Percentiles rank a stretch among this genome's conserved stretches.
Evolutionary conservation across 495 filamentous ascomycete genomes (phyloP).

Genomic region (Neurospora tetrasperma): DNA sequence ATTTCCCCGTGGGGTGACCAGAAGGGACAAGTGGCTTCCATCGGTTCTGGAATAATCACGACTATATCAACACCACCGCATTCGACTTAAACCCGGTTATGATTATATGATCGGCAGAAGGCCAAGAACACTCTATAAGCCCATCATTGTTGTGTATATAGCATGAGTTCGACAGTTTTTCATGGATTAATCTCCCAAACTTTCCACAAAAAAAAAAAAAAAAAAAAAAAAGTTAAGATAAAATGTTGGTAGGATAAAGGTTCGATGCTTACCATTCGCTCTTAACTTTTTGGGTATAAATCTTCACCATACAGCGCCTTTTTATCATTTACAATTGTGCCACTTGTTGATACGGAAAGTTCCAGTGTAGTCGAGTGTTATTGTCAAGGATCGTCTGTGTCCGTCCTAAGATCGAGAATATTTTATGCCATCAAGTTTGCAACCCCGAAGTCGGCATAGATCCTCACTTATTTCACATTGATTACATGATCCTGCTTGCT

Average conservation of each 20-base stretch:
- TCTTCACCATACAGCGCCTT: neutral
- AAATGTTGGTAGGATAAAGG: no score
- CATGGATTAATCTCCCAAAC: neutral
- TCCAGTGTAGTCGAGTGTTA: neutral
- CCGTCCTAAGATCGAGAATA: neutral
- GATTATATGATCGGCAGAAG: neutral
- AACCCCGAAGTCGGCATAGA: neutral
- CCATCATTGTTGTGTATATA: no score
- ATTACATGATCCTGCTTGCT: neutral
- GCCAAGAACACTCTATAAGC: neutral
- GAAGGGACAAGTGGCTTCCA: neutral
- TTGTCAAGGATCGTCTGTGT: neutral
- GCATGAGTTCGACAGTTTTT: no score
- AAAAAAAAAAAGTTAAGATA: no score
- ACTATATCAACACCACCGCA: neutral
- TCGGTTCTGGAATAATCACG: neutral
- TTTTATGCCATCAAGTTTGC: neutral
- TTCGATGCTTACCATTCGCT: neutral
- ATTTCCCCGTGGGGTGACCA: neutral
- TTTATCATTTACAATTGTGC: neutral
- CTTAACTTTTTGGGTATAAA: neutral
- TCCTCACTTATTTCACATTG: neutral
- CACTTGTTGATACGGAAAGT: neutral
- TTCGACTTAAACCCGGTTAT: neutral
- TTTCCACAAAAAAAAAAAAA: no score